phyloP scores from a whole-genome alignment of 306 rosid species.

The Trifolium pratense region DNA sequence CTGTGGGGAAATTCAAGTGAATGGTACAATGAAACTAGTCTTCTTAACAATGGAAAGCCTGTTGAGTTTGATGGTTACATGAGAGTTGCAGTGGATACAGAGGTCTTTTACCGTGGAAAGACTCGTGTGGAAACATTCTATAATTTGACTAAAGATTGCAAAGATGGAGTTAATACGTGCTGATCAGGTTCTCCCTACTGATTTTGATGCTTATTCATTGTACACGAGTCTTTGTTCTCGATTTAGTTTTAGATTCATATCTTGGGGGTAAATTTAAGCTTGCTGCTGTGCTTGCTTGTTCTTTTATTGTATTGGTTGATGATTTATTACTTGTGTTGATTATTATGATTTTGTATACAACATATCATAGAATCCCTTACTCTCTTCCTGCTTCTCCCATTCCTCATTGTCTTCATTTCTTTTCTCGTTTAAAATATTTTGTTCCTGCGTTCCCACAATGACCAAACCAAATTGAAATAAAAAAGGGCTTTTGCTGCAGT shows the following conservation, averaged over 20 bases:
- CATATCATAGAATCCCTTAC: conserved; percentile 44
- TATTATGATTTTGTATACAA: conserved; percentile 48
- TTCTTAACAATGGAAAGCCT: conserved; percentile 72
- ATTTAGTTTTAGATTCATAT: conserved; percentile 52
- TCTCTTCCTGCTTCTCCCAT: conserved; percentile 30
- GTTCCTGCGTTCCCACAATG: conserved; percentile 5
- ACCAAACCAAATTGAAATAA: conserved; percentile 30
- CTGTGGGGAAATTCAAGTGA: conserved; percentile 89
- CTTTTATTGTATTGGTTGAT: conserved; percentile 54
- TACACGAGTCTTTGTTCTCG: conserved; percentile 28
- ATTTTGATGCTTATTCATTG: conserved; percentile 40
- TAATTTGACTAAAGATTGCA: conserved; percentile 91
- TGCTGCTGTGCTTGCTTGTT: conserved; percentile 51
- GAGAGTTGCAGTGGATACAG: conserved; percentile 98
- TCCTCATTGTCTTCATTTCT: not conserved
- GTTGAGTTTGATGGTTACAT: conserved; percentile 98
- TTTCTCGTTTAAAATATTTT: conserved; percentile 9
- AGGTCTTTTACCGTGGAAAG: conserved; percentile 88
- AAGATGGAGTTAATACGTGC: conserved; percentile 94
- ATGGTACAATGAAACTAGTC: conserved; percentile 84
- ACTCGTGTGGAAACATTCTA: conserved; percentile 88
- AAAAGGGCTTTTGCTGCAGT: conserved; percentile 2
- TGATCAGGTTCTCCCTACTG: conserved; percentile 55
- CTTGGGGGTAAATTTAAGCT: conserved; percentile 46
- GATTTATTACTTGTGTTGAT: conserved; percentile 44